These are phyloP conservation scores for Rhodofomes roseus DNA, from an alignment of 1,284 basidiomycete species.

Conservation along the genomic window DNA sequence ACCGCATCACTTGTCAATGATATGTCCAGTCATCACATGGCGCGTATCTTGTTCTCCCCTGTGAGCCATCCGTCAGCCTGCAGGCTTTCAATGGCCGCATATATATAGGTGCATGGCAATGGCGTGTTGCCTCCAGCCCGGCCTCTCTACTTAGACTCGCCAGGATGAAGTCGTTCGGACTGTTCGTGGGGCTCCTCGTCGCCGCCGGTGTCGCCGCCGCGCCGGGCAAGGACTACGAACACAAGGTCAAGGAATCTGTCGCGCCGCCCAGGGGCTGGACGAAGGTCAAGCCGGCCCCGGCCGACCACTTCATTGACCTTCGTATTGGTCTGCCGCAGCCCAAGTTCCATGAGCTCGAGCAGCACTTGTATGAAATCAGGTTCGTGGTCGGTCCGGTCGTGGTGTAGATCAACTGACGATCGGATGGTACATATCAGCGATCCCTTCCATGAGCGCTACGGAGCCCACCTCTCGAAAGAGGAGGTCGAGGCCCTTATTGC, in stretches of 20 bases:
- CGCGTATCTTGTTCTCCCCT: background rate
- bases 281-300: conserved; percentile 39
- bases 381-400: conserved; percentile 25
- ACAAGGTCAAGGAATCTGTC: conserved; percentile 41
- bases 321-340: conserved; percentile 66
- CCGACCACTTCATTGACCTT: conserved; percentile 48
- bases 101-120: background rate
- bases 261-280: conserved; percentile 49
- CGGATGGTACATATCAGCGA: conserved; percentile 16
- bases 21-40: background rate
- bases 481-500: conserved; percentile 60
- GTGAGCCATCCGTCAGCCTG: background rate
- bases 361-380: conserved; percentile 65
- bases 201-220: conserved; percentile 17
- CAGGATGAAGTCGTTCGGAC: conserved; percentile 20
- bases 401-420: background rate
- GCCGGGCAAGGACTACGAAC: conserved; percentile 18
- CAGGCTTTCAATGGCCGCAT: background rate
- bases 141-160: background rate
- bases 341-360: conserved; percentile 55
- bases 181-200: conserved; percentile 18
- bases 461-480: conserved; percentile 61
- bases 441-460: conserved; percentile 60
- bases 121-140: background rate
- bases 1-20: background rate